Percentiles rank a stretch among this genome's conserved stretches.
These are phyloP conservation scores for Sporisorium exsertum DNA, from an alignment of 1,284 basidiomycete genomes.

Conservation along the genomic window DNA sequence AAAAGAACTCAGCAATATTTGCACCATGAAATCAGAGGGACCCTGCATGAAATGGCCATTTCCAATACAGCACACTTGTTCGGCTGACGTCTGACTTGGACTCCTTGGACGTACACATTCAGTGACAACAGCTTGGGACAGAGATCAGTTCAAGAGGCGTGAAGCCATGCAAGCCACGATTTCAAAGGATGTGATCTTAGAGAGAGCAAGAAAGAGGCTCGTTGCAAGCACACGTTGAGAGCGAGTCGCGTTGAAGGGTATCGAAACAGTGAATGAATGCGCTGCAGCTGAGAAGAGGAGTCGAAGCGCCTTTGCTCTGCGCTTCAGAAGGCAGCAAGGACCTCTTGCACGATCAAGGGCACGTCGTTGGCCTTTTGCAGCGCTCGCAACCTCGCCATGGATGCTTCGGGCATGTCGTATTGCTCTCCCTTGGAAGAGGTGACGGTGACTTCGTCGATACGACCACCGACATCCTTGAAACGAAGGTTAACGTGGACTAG, in stretches of 20 bases:
- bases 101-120: neutral
- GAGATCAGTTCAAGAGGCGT: neutral
- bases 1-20: neutral
- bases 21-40: neutral
- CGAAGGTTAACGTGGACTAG: constrained; percentile 40
- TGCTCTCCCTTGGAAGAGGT: constrained; percentile 47
- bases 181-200: constrained; percentile 5
- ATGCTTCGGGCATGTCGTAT: constrained; percentile 49
- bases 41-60: constrained; percentile 13
- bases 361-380: constrained; percentile 53
- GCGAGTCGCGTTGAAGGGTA: constrained; percentile 5
- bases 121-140: neutral
- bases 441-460: constrained; percentile 44
- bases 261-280: constrained; percentile 1
- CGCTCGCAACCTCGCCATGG: constrained; percentile 38
- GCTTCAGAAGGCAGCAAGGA: constrained; percentile 40
- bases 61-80: too few relatives aligned
- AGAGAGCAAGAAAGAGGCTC: neutral
- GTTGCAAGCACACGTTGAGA: neutral
- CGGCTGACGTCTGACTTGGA: too few relatives aligned
- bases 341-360: constrained; percentile 52
- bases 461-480: constrained; percentile 51
- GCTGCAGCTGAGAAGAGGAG: neutral
- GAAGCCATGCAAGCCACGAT: constrained; percentile 10
- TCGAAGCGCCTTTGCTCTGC: neutral